Percentiles rank a stretch among this genome's conserved stretches.
These are phyloP conservation scores for Tetrapisispora nanseiensis DNA, from an alignment of 805 yeast genomes.

Conservation along the genomic window DNA sequence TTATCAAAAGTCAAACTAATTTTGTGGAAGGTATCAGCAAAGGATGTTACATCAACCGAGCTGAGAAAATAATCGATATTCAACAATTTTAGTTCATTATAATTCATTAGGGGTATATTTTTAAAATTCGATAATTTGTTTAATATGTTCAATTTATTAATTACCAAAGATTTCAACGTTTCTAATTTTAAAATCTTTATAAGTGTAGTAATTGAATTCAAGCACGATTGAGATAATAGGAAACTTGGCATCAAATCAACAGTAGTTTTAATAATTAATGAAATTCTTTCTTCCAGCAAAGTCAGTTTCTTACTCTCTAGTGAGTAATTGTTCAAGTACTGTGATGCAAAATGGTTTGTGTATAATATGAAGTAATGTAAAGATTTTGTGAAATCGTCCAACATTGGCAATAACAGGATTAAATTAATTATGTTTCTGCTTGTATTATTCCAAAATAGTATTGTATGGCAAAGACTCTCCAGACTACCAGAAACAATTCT, in stretches of 20 bases:
- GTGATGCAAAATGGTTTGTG: constrained; percentile 16
- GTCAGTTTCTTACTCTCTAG: constrained; percentile 14
- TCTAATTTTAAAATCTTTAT: neutral
- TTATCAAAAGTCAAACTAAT: constrained; percentile 58
- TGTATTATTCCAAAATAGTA: constrained; percentile 35
- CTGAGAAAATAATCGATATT: constrained; percentile 41
- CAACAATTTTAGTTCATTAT: constrained; percentile 3
- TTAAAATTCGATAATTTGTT: neutral
- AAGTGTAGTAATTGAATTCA: constrained; percentile 28
- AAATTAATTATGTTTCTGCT: constrained; percentile 26
- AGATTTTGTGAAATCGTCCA: constrained; percentile 38
- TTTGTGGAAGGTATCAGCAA: constrained; percentile 46
- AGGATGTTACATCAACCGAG: constrained; percentile 38
- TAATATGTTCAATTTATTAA: neutral
- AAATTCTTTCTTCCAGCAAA: constrained; percentile 33
- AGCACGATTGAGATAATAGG: constrained; percentile 52
- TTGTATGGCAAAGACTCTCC: constrained; percentile 70
- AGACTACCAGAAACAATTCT: constrained; percentile 44
- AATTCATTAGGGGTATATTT: neutral
- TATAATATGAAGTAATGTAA: constrained; percentile 38
- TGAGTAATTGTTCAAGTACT: constrained; percentile 23
- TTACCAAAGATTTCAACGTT: neutral
- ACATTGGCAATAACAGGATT: constrained; percentile 45
- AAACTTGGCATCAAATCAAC: constrained; percentile 57
- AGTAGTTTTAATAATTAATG: constrained; percentile 45